Base-by-base conservation (phyloP, 1,284 basidiomycete genomes). In the Boletus calvinii region DNA sequence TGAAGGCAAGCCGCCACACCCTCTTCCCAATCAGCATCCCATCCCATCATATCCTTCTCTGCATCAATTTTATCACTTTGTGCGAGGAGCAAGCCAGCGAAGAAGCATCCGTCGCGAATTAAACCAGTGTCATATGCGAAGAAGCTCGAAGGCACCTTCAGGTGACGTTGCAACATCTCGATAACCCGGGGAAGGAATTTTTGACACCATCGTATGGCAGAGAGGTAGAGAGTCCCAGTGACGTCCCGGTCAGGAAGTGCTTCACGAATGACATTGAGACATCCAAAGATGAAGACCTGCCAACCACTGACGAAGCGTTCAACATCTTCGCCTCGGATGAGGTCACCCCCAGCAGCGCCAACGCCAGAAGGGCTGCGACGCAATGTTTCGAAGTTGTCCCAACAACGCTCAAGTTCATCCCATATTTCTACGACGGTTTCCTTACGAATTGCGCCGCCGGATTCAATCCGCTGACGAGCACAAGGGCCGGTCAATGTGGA, bases 121-220 rank as follows among this genome's bases (percentile, higher is more conserved):
- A 93, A 76, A 20, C 87, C 85, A 1, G 90, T 81, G 63, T 94
- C 92, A 76, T 86, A 93, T 58, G 80, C 79, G 65, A 94, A 92
- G 59, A 94, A 81, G 29, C 69, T 68, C 1, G 62, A 69, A 1
- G 69, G 51, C 24, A 70, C 65, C 60, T 66, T 74, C 17, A 86
- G 68, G 62, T 87, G 83, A 18, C 74, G 75, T 56, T 81, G 80
- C 48, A 92, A 72, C 59, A 87, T 81, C 46, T 73, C 67, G 39
- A 88, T 76, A 17, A 92, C 79, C 29, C 77, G 74, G 6, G 80
- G 81, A 26, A 85, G 74, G 20, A 76, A 70, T 22, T 67, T 66
- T n/a, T 73, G 67, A 59, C 83, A 84, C 59, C 74, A 76, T 15
- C 74, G 72, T 31, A 69, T 69, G 12, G 81, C 80, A 24, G 75